Conservation (phyloP, 2,329 filamentous ascomycete genomes). For the Epichloe gansuensis region DNA sequence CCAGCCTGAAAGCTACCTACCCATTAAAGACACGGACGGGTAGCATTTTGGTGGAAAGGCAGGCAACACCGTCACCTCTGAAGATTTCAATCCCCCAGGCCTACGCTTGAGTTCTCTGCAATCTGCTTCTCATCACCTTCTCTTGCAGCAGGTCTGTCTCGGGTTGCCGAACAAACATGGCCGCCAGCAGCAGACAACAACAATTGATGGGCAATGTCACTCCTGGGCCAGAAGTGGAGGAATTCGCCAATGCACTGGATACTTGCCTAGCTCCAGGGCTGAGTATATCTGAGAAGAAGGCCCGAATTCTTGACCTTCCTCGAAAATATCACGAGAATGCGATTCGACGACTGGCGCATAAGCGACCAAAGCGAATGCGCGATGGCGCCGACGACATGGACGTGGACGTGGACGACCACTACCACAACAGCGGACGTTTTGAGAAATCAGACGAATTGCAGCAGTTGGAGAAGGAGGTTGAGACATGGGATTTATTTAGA, state of each 20-base stretch:
- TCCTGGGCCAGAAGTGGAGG: slow-evolving; percentile 70
- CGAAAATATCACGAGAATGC: slow-evolving; percentile 46
- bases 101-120: background rate
- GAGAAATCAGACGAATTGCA: slow-evolving; percentile 14
- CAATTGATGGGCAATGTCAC: slow-evolving; percentile 29
- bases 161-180: slow-evolving; percentile 1
- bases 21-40: slow-evolving; percentile 1
- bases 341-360: slow-evolving; percentile 19
- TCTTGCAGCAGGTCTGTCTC: background rate
- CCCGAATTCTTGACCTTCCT: slow-evolving; percentile 52
- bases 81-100: background rate
- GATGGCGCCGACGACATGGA: slow-evolving; percentile 33
- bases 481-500: slow-evolving; percentile 79
- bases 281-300: slow-evolving; percentile 41
- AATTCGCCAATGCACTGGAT: slow-evolving; percentile 74
- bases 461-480: slow-evolving; percentile 67
- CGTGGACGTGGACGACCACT: slow-evolving; percentile 41
- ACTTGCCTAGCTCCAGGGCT: slow-evolving; percentile 47
- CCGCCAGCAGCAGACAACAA: slow-evolving; percentile 1
- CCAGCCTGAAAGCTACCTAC: slow-evolving; percentile 5
- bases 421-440: background rate
- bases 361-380: slow-evolving; percentile 16
- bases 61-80: background rate
- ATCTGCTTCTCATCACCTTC: background rate
- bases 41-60: background rate